Percentiles rank a stretch among this genome's conserved stretches.
phyloP scores from a whole-genome alignment of 73 alveolate genomes.

The Chromera velia region DNA sequence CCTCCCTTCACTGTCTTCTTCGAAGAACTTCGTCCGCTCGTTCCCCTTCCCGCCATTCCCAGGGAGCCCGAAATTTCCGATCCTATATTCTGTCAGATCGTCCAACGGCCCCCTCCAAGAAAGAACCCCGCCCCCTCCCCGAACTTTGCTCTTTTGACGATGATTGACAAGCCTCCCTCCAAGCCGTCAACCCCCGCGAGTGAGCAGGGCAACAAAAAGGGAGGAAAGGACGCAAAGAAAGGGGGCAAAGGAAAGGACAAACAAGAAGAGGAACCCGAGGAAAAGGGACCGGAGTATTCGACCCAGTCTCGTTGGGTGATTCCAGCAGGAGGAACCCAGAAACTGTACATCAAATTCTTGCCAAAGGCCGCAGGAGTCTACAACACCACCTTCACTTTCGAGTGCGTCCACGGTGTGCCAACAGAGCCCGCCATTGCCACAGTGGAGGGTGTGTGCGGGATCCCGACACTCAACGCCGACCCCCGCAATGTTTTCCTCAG shows the following conservation, averaged over 20 bases:
- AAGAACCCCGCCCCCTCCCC: conserved; percentile 46
- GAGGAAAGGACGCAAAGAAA: conserved; percentile 29
- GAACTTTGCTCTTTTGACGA: conserved; percentile 55
- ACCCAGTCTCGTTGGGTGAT: conserved; percentile 75
- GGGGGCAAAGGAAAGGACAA: background rate
- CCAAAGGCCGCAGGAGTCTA: conserved; percentile 66
- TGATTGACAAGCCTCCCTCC: conserved; percentile 53
- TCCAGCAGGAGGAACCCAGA: conserved; percentile 68
- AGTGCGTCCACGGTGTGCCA: too few species aligned
- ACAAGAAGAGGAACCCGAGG: conserved; percentile 19
- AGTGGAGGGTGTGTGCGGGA: conserved; percentile 44
- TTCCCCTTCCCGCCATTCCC: background rate
- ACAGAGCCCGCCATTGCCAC: conserved; percentile 13
- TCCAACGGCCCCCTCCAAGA: conserved; percentile 67
- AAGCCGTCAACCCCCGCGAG: too few species aligned
- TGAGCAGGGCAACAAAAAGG: too few species aligned
- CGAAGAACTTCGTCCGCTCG: conserved; percentile 44
- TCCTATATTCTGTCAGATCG: conserved; percentile 70
- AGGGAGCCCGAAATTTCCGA: conserved; percentile 77
- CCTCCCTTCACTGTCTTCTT: conserved; percentile 14
- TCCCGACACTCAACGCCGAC: conserved; percentile 59
- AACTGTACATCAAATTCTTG: conserved; percentile 71
- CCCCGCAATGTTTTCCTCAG: conserved; percentile 62
- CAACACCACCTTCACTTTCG: too few species aligned
- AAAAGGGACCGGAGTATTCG: conserved; percentile 8